Evolutionary conservation across 2,329 filamentous ascomycete species (phyloP).

Genomic region (Clonostachys rosea): DNA sequence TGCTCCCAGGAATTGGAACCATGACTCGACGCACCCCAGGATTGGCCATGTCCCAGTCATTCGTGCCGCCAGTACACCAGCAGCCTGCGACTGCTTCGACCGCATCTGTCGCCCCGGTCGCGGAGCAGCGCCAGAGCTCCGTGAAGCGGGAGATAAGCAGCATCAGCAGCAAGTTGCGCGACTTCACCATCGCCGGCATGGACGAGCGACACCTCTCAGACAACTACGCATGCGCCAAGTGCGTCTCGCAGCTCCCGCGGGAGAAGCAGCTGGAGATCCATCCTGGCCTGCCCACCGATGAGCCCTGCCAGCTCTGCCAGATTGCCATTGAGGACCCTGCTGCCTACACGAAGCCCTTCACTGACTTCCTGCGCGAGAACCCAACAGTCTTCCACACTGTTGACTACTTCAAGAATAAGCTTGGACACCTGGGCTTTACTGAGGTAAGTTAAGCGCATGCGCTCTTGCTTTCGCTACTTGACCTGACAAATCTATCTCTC

Average conservation of each 20-base stretch:
- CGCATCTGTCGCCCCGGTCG: neutral
- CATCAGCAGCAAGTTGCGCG: neutral
- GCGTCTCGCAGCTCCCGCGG: constrained; percentile 25
- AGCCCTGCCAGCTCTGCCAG: constrained; percentile 8
- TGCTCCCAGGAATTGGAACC: neutral
- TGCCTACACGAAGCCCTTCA: constrained; percentile 77
- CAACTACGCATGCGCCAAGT: constrained; percentile 29
- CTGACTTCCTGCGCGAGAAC: constrained; percentile 81
- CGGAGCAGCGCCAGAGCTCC: neutral
- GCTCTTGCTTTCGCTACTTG: neutral
- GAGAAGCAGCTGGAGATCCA: constrained; percentile 21
- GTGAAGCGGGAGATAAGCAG: neutral
- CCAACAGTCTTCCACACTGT: constrained; percentile 94
- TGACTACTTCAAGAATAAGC: constrained; percentile 68
- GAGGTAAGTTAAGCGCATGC: constrained; percentile 42
- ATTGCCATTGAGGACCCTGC: constrained; percentile 43
- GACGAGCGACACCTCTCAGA: constrained; percentile 23
- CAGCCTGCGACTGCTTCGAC: neutral
- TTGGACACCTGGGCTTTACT: constrained; percentile 68
- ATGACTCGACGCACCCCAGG: constrained; percentile 5
- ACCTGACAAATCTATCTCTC: constrained; percentile 5
- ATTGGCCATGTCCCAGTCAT: constrained; percentile 3
- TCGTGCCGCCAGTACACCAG: constrained; percentile 3
- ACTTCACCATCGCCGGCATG: constrained; percentile 44
- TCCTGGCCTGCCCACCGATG: constrained; percentile 16